These are phyloP conservation scores for Scheffersomyces illinoinensis DNA, from an alignment of 1,139 yeast genomes.

Conservation along the genomic window DNA sequence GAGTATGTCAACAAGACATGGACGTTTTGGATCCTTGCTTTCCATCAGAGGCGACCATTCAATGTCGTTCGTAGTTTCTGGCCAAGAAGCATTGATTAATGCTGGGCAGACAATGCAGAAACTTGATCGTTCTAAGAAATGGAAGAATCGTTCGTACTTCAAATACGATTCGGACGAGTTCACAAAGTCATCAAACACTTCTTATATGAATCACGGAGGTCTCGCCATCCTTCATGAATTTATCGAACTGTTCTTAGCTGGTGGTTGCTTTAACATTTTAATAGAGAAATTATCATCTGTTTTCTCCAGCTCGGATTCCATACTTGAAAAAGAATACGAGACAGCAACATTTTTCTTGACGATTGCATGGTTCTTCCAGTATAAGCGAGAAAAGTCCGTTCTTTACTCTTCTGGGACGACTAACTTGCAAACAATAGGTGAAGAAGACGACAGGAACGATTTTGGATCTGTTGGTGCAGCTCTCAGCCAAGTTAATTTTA, in stretches of 20 bases:
- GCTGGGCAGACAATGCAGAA: slow-evolving; percentile 46
- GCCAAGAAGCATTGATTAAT: slow-evolving; percentile 64
- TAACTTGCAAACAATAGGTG: slow-evolving; percentile 1
- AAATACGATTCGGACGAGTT: slow-evolving; percentile 47
- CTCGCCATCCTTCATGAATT: slow-evolving; percentile 46
- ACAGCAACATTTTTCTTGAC: slow-evolving; percentile 56
- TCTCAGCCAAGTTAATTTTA: slow-evolving; percentile 64
- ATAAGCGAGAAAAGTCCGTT: slow-evolving; percentile 27
- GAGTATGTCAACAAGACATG: slow-evolving; percentile 73
- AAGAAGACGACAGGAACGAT: slow-evolving; percentile 33
- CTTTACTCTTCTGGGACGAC: background rate
- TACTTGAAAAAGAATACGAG: slow-evolving; percentile 35
- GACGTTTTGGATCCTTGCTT: slow-evolving; percentile 84
- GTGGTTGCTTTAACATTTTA: slow-evolving; percentile 75
- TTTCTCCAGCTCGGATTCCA: slow-evolving; percentile 38
- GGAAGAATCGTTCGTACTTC: slow-evolving; percentile 52
- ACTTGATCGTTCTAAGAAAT: slow-evolving; percentile 66
- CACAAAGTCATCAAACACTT: slow-evolving; percentile 17
- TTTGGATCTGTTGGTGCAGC: slow-evolving; percentile 69
- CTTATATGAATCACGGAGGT: slow-evolving; percentile 9
- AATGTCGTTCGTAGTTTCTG: slow-evolving; percentile 67
- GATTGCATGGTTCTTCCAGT: slow-evolving; percentile 67
- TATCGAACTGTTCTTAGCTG: slow-evolving; percentile 55
- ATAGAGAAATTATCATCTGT: slow-evolving; percentile 53
- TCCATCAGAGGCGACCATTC: slow-evolving; percentile 63